Base-by-base conservation (phyloP, 306 rosid species). In the Quercus wislizeni region DNA sequence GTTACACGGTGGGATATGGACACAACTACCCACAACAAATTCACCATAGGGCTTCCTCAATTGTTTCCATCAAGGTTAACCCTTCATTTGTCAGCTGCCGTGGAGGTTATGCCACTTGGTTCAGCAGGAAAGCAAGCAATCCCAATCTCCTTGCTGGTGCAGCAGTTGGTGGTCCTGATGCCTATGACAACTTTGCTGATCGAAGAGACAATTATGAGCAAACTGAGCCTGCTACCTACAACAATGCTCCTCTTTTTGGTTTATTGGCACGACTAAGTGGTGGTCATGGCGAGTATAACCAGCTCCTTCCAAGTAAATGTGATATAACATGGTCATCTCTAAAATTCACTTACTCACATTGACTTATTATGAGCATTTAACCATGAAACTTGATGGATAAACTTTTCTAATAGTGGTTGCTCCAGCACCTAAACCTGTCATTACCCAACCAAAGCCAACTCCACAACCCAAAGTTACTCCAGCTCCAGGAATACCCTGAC, bases 181-280 rank as follows among this genome's bases (percentile, higher is more conserved):
- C 97, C 13, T 93, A 95, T 75, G 99, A 95, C 79, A 88, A 95
- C 88, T 95, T 95, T 58, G 99, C 98, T 46, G 98, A 95, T 81
- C 78, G 89, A 80, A 91, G 98, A 80, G 94, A 95, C 62, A 95
- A 95, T 38, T 95, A 91, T 78, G 89, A 95, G 82, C 99, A 95
- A 76, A 95, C 99, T 5, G 97, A 95, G 72, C 99, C 99, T 67
- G 99, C 99, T 63, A 91, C 99, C 27, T 95, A 95, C 85, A 95
- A 95, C 90, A 95, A 93, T 85, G 99, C 99, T 86, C 99, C 99
- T 79, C 86, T 93, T 75, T 77, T 93, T 4, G 99, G 98, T 38
- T 83, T 91, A 75, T 87, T 95, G 74, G 98, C 98, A 35, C 83
- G 97, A 31, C 85, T 95, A 8, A 73, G 80, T 57, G 89, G 89